phyloP scores from a whole-genome alignment of 228 moss, liverwort and hornwort genomes.

The Sphagnum magellanicum region DNA sequence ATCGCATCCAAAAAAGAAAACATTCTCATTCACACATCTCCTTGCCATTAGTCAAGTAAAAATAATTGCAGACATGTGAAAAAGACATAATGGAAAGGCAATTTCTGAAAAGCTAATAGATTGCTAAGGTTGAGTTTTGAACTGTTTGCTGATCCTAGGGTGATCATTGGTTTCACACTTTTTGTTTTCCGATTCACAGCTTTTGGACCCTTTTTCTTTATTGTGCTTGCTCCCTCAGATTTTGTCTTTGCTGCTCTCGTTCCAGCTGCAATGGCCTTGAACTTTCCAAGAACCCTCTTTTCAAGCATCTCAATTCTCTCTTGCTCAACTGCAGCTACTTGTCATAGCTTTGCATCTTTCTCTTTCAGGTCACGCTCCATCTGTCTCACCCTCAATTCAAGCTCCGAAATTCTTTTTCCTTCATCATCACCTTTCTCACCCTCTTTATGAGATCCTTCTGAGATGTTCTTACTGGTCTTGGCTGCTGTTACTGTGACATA shows the following conservation, averaged over 20 bases:
- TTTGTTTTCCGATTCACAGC: slow-evolving; percentile 15
- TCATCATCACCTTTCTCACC: slow-evolving; percentile 8
- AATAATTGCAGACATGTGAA: too few relatives aligned
- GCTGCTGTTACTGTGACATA: too few relatives aligned
- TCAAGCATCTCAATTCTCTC: slow-evolving; percentile 45
- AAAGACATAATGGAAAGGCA: too few relatives aligned
- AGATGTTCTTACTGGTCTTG: not conserved
- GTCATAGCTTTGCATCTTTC: slow-evolving; percentile 14
- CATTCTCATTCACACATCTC: not conserved
- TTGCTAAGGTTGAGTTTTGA: not conserved
- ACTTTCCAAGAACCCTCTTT: slow-evolving; percentile 40
- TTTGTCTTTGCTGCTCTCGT: not conserved
- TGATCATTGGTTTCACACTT: slow-evolving; percentile 20
- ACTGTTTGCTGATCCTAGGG: slow-evolving; percentile 70
- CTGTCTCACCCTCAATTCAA: slow-evolving; percentile 31
- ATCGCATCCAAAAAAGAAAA: not conserved
- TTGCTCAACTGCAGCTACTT: slow-evolving; percentile 21
- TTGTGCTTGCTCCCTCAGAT: slow-evolving; percentile 12
- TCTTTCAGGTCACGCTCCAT: slow-evolving; percentile 24
- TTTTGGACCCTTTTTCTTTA: slow-evolving; percentile 12
- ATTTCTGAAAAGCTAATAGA: too few relatives aligned
- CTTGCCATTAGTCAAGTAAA: not conserved
- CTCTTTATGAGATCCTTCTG: not conserved
- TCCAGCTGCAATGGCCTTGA: slow-evolving; percentile 12
- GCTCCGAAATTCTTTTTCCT: slow-evolving; percentile 22